A percentile compares a stretch with the other conserved stretches of the same genome.
phyloP scores from a whole-genome alignment of 2,329 filamentous ascomycete species.

The Colletotrichum godetiae region DNA sequence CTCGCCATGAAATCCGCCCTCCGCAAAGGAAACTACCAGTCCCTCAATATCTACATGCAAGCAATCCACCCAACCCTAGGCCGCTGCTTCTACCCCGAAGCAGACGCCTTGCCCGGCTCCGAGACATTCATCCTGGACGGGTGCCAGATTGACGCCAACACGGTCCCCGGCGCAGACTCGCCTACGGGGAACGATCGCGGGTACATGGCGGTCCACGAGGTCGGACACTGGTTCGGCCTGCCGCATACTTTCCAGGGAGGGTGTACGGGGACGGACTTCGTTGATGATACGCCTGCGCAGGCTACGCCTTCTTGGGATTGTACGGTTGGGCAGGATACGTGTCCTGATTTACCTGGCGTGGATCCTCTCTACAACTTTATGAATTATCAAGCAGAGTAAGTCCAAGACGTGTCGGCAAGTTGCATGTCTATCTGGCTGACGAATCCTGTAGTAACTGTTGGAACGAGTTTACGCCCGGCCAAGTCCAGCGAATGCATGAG shows the following conservation, averaged over 20 bases:
- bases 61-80: conserved; percentile 48
- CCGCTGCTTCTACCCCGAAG: conserved; percentile 53
- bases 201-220: conserved; percentile 47
- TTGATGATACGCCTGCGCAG: conserved; percentile 42
- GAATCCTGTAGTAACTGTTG: conserved; percentile 1
- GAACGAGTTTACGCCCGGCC: conserved; percentile 29
- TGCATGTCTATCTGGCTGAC: not conserved
- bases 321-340: conserved; percentile 10
- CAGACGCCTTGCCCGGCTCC: conserved; percentile 5
- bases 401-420: too few relatives aligned
- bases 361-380: conserved; percentile 35
- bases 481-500: conserved; percentile 27
- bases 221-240: conserved; percentile 56
- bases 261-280: conserved; percentile 16
- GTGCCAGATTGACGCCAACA: conserved; percentile 36
- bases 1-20: conserved; percentile 52
- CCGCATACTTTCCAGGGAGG: conserved; percentile 54
- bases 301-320: conserved; percentile 18
- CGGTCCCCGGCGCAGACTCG: conserved; percentile 33
- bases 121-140: conserved; percentile 33
- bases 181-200: conserved; percentile 12
- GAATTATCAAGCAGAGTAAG: conserved; percentile 24
- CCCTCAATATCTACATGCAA: conserved; percentile 56
- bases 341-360: conserved; percentile 19
- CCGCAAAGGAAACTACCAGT: conserved; percentile 48